Evolutionary conservation across 805 yeast genomes (phyloP).

Genomic region (Hanseniaspora vineae): DNA sequence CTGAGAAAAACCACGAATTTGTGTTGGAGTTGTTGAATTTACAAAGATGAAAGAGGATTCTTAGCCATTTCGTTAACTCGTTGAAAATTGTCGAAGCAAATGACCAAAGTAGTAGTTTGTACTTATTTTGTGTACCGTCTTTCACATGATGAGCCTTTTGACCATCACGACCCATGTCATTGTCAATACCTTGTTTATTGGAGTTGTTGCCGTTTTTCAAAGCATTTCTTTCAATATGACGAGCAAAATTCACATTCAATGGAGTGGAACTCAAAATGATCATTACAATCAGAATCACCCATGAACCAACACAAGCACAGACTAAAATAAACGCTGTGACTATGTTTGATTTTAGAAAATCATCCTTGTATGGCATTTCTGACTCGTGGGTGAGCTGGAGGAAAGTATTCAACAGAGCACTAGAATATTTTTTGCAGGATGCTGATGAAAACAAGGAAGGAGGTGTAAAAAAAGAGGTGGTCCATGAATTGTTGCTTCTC

Average conservation of each 20-base stretch:
- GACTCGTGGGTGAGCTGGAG: too few relatives aligned
- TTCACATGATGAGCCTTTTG: background rate
- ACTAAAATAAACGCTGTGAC: slow-evolving; percentile 38
- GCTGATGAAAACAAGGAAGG: too few relatives aligned
- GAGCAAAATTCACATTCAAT: too few relatives aligned
- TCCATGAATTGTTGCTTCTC: too few relatives aligned
- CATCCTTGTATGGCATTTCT: slow-evolving; percentile 15
- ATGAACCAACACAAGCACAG: slow-evolving; percentile 45
- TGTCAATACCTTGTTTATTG: slow-evolving; percentile 23
- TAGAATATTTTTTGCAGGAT: too few relatives aligned
- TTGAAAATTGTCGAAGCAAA: too few relatives aligned
- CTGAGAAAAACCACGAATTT: slow-evolving; percentile 41
- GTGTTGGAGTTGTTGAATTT: background rate
- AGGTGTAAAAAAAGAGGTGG: too few relatives aligned
- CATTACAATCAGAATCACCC: slow-evolving; percentile 46
- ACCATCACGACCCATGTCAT: background rate
- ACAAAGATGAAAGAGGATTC: background rate
- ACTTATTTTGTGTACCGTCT: background rate
- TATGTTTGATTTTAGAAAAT: slow-evolving; percentile 27
- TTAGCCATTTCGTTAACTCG: background rate
- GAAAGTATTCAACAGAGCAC: too few relatives aligned
- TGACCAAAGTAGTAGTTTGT: too few relatives aligned
- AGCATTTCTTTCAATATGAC: too few relatives aligned
- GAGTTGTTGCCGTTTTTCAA: too few relatives aligned
- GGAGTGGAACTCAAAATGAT: slow-evolving; percentile 31